Evolutionary conservation across 1,139 yeast genomes (phyloP).

Genomic region (Yamadazyma aaseri): DNA sequence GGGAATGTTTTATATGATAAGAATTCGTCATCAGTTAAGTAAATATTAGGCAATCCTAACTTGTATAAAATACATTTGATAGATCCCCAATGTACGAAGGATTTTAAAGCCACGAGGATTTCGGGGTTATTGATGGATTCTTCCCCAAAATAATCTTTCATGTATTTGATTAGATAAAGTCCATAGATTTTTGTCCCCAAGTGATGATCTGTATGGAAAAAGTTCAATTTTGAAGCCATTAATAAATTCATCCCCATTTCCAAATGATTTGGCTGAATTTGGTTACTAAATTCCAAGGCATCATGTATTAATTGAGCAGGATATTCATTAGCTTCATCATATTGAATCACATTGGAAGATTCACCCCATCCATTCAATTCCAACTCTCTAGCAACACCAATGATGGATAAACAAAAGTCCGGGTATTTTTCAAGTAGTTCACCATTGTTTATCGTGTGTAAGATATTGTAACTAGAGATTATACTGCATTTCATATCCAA

Average conservation of each 20-base stretch:
- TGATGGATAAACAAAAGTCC: slow-evolving; percentile 48
- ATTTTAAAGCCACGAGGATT: slow-evolving; percentile 49
- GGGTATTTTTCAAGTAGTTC: slow-evolving; percentile 33
- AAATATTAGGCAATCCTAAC: slow-evolving; percentile 42
- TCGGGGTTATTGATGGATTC: slow-evolving; percentile 41
- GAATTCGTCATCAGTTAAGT: slow-evolving; percentile 29
- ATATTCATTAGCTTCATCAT: slow-evolving; percentile 12
- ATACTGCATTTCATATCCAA: slow-evolving; percentile 35
- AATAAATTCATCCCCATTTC: slow-evolving; percentile 43
- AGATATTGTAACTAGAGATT: slow-evolving; percentile 44
- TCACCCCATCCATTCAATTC: slow-evolving; percentile 53
- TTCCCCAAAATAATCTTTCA: slow-evolving; percentile 41
- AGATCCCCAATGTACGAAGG: slow-evolving; percentile 59
- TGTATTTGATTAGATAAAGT: slow-evolving; percentile 37
- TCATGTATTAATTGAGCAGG: slow-evolving; percentile 11
- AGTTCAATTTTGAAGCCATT: slow-evolving; percentile 50
- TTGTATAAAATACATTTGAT: slow-evolving; percentile 48
- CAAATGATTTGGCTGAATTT: slow-evolving; percentile 32
- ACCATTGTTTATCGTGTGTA: slow-evolving; percentile 36
- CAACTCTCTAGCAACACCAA: slow-evolving; percentile 50
- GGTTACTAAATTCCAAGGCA: slow-evolving; percentile 14
- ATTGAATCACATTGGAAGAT: slow-evolving; percentile 41
- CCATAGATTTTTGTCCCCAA: slow-evolving; percentile 52
- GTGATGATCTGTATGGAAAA: slow-evolving; percentile 58
- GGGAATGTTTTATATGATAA: slow-evolving; percentile 40